These are phyloP conservation scores for Platanus orientalis DNA, from an alignment of 164 flowering plant genomes.

Conservation along the genomic window DNA sequence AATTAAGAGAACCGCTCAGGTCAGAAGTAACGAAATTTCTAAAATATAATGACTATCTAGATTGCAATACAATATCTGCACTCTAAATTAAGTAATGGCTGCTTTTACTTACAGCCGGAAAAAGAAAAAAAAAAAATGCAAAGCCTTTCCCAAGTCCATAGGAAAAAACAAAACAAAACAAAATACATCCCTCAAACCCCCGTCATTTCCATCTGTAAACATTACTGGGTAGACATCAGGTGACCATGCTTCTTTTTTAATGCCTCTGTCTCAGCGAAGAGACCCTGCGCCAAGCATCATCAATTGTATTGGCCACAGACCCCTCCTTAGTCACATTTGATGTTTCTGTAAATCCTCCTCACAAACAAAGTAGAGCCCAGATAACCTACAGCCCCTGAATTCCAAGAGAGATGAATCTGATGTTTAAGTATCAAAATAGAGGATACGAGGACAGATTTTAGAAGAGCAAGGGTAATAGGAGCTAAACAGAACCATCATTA, in stretches of 20 bases:
- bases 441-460: not conserved
- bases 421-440: not conserved
- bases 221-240: not conserved
- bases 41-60: not conserved
- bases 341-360: conserved; percentile 90
- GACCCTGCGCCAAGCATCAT: no score
- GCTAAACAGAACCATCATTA: no score
- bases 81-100: conserved; percentile 26
- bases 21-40: no score
- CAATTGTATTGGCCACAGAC: no score
- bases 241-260: not conserved
- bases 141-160: conserved; percentile 10
- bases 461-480: no score
- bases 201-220: conserved; percentile 1
- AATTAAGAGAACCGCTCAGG: no score
- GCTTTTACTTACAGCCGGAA: conserved; percentile 37
- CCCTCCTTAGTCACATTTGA: conserved; percentile 84
- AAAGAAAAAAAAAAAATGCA: conserved; percentile 23
- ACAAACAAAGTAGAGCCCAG: conserved; percentile 81
- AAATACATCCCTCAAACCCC: not conserved
- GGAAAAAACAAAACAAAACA: no score
- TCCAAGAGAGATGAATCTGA: conserved; percentile 6
- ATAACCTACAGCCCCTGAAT: conserved; percentile 85
- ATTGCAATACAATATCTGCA: conserved; percentile 23
- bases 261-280: not conserved